phyloP scores from a whole-genome alignment of 257 asterid species.

The Ehretia macrophylla region DNA sequence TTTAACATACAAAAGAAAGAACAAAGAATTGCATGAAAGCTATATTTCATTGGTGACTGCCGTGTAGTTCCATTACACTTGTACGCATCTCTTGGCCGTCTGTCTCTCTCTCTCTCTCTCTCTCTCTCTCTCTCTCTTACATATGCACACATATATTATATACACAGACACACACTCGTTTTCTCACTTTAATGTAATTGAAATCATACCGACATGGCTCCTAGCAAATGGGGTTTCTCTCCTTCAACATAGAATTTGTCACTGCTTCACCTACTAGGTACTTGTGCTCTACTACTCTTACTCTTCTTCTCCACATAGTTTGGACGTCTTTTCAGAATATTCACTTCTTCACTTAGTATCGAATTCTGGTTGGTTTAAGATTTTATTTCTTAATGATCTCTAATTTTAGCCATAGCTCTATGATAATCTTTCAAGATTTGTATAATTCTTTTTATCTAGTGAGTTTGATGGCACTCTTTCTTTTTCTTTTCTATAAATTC shows the following conservation, averaged over 20 bases:
- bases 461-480: too few species aligned
- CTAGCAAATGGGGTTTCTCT: conserved; percentile 25
- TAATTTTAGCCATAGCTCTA: not conserved
- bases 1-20: conserved; percentile 4
- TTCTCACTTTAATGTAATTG: conserved; percentile 9
- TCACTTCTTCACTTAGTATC: conserved; percentile 5
- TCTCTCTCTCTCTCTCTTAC: conserved; percentile 12
- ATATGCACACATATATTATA: not conserved
- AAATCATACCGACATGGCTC: conserved; percentile 43
- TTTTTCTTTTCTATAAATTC: too few species aligned
- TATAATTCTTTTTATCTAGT: too few species aligned
- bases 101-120: conserved; percentile 11
- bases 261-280: conserved; percentile 11
- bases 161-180: not conserved
- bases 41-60: conserved; percentile 34
- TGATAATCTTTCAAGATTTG: not conserved
- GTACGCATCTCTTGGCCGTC: conserved; percentile 11
- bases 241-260: conserved; percentile 8
- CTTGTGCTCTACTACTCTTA: not conserved
- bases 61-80: conserved; percentile 27
- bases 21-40: conserved; percentile 29
- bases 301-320: conserved; percentile 1
- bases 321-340: conserved; percentile 7
- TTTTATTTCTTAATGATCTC: not conserved
- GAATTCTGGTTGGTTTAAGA: conserved; percentile 15